A percentile compares a stretch with the other conserved stretches of the same genome.
phyloP scores from a whole-genome alignment of 1,284 basidiomycete genomes.

The Ganoderma boninense region DNA sequence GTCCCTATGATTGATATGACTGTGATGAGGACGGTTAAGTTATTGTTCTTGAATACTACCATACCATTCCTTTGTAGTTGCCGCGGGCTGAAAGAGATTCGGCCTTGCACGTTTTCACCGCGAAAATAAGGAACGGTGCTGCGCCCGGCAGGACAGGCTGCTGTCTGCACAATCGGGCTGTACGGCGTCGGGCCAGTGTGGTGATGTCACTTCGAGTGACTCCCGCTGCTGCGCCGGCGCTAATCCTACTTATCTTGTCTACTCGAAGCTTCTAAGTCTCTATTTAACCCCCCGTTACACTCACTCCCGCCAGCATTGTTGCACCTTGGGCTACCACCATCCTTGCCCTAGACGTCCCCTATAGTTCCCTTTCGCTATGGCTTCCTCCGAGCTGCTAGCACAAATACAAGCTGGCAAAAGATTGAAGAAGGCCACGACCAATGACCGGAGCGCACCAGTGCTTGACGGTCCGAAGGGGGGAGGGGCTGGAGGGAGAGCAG shows the following conservation, averaged over 20 bases:
- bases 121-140: neutral
- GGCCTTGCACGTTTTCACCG: neutral
- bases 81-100: slow-evolving; percentile 1
- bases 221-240: slow-evolving; percentile 9
- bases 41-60: slow-evolving; percentile 12
- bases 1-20: slow-evolving; percentile 12
- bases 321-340: neutral
- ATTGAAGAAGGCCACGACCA: slow-evolving; percentile 83
- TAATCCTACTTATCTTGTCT: slow-evolving; percentile 10
- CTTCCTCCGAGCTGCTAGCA: slow-evolving; percentile 73
- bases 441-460: slow-evolving; percentile 81
- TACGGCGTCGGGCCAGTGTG: neutral
- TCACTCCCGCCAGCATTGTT: neutral
- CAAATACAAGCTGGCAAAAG: slow-evolving; percentile 83
- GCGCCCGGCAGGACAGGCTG: neutral
- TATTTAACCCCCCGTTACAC: neutral
- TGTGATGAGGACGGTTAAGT: slow-evolving; percentile 3
- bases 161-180: neutral
- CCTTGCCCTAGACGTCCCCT: neutral
- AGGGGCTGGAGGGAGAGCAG: slow-evolving; percentile 48
- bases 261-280: neutral
- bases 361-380: slow-evolving; percentile 52
- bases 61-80: slow-evolving; percentile 8
- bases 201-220: slow-evolving; percentile 15
- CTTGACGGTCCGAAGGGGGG: slow-evolving; percentile 62